Base-by-base conservation (phyloP, 371 early-diverging fungal species). In the Entomophthora muscae region DNA sequence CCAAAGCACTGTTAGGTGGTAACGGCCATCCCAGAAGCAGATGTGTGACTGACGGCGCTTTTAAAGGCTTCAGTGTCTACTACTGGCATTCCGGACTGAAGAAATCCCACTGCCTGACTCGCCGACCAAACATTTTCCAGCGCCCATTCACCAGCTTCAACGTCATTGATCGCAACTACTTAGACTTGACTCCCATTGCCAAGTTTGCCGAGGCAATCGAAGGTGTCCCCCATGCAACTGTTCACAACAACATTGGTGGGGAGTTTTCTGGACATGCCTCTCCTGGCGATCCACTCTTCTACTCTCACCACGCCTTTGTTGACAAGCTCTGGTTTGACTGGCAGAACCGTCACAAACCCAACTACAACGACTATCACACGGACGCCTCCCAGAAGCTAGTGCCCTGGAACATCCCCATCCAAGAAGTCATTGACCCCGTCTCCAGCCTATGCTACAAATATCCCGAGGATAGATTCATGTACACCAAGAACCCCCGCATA, bases 231-330 rank as follows among this genome's bases (percentile, higher is more conserved):
- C 80, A 82, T 67, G 72, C 71, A 22, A 17, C 65, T 12, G 71
- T 80, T n/a, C 83, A 82, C 72, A 24, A 33, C 23, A 65, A 64
- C 26, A 65, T 82, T 56, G 75, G 77, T 27, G 80, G 79, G 10
- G 58, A 57, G 21, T 57, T 57, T 30, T 28, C 13, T 2, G 32
- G 30, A n/a, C 27, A 31, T n/a, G 30, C 58, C 32, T 57, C 58
- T 17, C 30, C 58, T 10, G 30, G 30, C 17, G 58, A 57, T 30
- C 58, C 58, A 17, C 24, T 57, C 13, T 57, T 57, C 30, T 57
- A 28, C 26, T 57, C 58, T 27, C 58, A 57, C 26, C 58, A 57
- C 32, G 61, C 61, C 55, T 60, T 65, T 24, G 55, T 65, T 54
- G 65, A 65, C 31, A 65, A 65, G 28, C 23, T 61, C 0, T 65